These are phyloP conservation scores for Dactylonectria estremocensis DNA, from an alignment of 2,329 filamentous ascomycete species.

Conservation along the genomic window DNA sequence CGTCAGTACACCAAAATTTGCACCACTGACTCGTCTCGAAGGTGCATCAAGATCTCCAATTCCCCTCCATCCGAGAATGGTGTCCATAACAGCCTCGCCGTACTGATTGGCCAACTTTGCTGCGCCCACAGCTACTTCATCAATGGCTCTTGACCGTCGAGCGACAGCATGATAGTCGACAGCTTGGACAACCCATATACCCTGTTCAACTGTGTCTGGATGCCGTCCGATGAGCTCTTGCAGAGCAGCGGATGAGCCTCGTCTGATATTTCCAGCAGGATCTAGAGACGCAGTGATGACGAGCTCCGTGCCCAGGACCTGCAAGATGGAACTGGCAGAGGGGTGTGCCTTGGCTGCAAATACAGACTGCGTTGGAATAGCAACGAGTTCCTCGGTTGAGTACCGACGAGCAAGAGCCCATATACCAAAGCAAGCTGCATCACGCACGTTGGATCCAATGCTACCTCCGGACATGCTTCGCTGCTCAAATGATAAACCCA, in stretches of 20 bases:
- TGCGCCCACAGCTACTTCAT: slow-evolving; percentile 80
- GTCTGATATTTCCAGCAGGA: slow-evolving; percentile 91
- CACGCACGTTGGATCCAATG: slow-evolving; percentile 90
- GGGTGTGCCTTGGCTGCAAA: slow-evolving; percentile 57
- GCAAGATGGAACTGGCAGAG: slow-evolving; percentile 70
- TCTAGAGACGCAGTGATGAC: slow-evolving; percentile 88
- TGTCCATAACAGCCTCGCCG: slow-evolving; percentile 78
- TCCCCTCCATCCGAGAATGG: slow-evolving; percentile 87
- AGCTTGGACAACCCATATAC: slow-evolving; percentile 88
- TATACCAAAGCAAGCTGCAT: slow-evolving; percentile 96
- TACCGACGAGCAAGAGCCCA: slow-evolving; percentile 95
- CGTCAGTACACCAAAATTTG: slow-evolving; percentile 75
- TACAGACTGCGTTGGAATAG: slow-evolving; percentile 68
- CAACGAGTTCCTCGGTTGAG: slow-evolving; percentile 81
- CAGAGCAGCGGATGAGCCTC: slow-evolving; percentile 92
- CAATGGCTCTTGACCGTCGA: slow-evolving; percentile 85
- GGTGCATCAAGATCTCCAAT: slow-evolving; percentile 83
- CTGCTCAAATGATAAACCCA: slow-evolving; percentile 91
- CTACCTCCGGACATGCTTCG: slow-evolving; percentile 87
- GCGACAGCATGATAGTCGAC: slow-evolving; percentile 97
- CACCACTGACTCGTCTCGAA: slow-evolving; percentile 81
- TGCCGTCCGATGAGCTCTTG: slow-evolving; percentile 96
- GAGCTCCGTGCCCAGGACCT: slow-evolving; percentile 85
- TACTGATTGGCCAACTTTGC: slow-evolving; percentile 78
- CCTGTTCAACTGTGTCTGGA: slow-evolving; percentile 85